Conservation (phyloP, 1,139 yeast genomes). For the Yamadazyma aaseri region DNA sequence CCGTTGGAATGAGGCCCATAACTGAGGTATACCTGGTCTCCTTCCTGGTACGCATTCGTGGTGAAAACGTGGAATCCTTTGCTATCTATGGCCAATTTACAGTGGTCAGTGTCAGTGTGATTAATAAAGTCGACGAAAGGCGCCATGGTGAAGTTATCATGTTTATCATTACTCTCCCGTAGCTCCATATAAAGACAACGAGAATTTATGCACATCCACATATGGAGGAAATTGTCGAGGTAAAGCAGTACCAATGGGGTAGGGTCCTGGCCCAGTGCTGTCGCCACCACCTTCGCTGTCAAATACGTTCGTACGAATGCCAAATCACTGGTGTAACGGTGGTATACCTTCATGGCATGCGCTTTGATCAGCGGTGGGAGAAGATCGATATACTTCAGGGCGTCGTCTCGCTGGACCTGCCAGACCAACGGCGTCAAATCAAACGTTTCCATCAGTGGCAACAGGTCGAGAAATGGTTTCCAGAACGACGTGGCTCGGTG, state of each 20-base stretch:
- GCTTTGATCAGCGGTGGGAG: slow-evolving; percentile 40
- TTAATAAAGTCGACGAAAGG: slow-evolving; percentile 89
- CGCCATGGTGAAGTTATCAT: slow-evolving; percentile 83
- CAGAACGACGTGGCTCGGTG: slow-evolving; percentile 50
- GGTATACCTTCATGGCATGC: slow-evolving; percentile 36
- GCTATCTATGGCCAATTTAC: slow-evolving; percentile 46
- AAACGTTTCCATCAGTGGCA: slow-evolving; percentile 54
- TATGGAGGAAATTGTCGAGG: slow-evolving; percentile 33
- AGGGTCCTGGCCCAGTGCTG: slow-evolving; percentile 5
- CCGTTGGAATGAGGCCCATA: slow-evolving; percentile 91
- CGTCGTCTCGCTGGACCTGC: slow-evolving; percentile 31
- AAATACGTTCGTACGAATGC: slow-evolving; percentile 25
- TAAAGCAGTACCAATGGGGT: too few species aligned
- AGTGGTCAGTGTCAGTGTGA: slow-evolving; percentile 60
- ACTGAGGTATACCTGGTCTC: slow-evolving; percentile 65
- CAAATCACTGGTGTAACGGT: slow-evolving; percentile 40
- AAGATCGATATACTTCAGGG: slow-evolving; percentile 26
- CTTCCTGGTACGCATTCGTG: slow-evolving; percentile 30
- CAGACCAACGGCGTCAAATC: slow-evolving; percentile 51
- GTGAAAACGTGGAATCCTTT: slow-evolving; percentile 54
- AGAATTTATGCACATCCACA: slow-evolving; percentile 87
- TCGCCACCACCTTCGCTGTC: slow-evolving; percentile 9
- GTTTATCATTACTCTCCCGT: slow-evolving; percentile 44
- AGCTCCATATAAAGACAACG: slow-evolving; percentile 83
- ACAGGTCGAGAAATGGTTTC: slow-evolving; percentile 60